phyloP scores from a whole-genome alignment of 805 yeast species.

The Wickerhamiella sorbophila region DNA sequence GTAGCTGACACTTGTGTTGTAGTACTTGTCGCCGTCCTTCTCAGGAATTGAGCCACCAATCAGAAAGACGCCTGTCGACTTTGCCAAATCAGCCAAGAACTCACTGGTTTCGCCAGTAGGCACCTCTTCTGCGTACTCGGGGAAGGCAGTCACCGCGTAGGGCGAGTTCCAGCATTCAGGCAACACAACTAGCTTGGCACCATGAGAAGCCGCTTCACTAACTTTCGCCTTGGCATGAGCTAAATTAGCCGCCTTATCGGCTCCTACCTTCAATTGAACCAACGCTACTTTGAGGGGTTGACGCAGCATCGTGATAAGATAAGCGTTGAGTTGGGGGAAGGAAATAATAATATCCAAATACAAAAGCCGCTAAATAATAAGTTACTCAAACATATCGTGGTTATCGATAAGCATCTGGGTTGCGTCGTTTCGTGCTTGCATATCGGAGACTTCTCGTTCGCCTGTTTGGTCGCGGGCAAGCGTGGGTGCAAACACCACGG shows the following conservation, averaged over 20 bases:
- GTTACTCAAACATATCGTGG: slow-evolving; percentile 9
- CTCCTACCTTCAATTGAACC: slow-evolving; percentile 68
- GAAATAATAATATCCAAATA: too few species aligned
- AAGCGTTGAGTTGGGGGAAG: not conserved
- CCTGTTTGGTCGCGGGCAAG: slow-evolving; percentile 66
- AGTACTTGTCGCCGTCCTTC: slow-evolving; percentile 37
- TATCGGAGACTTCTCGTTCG: slow-evolving; percentile 70
- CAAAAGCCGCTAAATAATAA: not conserved
- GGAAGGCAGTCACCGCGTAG: slow-evolving; percentile 73
- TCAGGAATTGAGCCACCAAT: slow-evolving; percentile 95
- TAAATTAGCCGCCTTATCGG: slow-evolving; percentile 68
- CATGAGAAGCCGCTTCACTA: slow-evolving; percentile 47
- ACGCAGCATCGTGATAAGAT: slow-evolving; percentile 22
- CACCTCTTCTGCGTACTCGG: slow-evolving; percentile 76
- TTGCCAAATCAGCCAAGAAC: slow-evolving; percentile 54
- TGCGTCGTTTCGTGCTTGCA: slow-evolving; percentile 62
- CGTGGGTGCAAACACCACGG: slow-evolving; percentile 93
- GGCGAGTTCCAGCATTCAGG: slow-evolving; percentile 98
- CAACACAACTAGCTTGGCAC: slow-evolving; percentile 62
- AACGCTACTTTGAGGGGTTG: slow-evolving; percentile 66
- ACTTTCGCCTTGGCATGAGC: slow-evolving; percentile 50
- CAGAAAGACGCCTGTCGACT: slow-evolving; percentile 42
- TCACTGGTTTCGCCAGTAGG: slow-evolving; percentile 53
- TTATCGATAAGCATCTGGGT: slow-evolving; percentile 49
- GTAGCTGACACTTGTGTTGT: slow-evolving; percentile 65